Evolutionary conservation across 371 early-diverging fungal species (phyloP).

Genomic region (Sporodiniella umbellata): DNA sequence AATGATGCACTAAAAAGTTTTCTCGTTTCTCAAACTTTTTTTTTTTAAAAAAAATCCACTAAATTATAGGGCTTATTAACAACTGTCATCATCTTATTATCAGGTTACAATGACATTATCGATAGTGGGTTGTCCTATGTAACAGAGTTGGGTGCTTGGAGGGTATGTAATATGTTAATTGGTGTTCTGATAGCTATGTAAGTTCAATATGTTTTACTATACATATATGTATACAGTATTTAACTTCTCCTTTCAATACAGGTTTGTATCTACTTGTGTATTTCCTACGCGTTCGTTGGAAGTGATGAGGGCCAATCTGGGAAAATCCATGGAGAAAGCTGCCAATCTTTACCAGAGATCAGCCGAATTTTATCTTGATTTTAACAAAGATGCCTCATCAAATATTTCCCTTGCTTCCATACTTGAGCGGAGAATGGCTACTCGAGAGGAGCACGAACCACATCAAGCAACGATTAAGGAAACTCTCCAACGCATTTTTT

Average conservation of each 20-base stretch:
- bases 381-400: constrained; percentile 6
- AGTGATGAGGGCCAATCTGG: constrained; percentile 32
- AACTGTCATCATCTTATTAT: constrained; percentile 29
- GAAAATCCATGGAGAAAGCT: constrained; percentile 31
- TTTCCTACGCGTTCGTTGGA: constrained; percentile 33
- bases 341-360: constrained; percentile 31
- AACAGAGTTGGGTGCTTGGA: constrained; percentile 32
- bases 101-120: constrained; percentile 30
- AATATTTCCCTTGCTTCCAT: constrained; percentile 1
- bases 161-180: constrained; percentile 29
- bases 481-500: constrained; percentile 1
- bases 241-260: background rate
- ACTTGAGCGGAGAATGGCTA: background rate
- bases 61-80: constrained; percentile 24
- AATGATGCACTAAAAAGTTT: background rate
- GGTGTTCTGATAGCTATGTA: constrained; percentile 38
- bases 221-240: background rate
- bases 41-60: background rate
- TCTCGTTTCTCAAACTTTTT: background rate
- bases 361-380: constrained; percentile 27
- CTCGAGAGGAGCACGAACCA: background rate
- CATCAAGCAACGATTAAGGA: background rate
- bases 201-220: background rate
- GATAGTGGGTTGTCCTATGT: constrained; percentile 21
- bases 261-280: constrained; percentile 21